Evolutionary conservation across 225 moss, liverwort and hornwort genomes (phyloP), one percentile per base, ranked within the genome.

Genomic region (Climacium dendroides): DNA sequence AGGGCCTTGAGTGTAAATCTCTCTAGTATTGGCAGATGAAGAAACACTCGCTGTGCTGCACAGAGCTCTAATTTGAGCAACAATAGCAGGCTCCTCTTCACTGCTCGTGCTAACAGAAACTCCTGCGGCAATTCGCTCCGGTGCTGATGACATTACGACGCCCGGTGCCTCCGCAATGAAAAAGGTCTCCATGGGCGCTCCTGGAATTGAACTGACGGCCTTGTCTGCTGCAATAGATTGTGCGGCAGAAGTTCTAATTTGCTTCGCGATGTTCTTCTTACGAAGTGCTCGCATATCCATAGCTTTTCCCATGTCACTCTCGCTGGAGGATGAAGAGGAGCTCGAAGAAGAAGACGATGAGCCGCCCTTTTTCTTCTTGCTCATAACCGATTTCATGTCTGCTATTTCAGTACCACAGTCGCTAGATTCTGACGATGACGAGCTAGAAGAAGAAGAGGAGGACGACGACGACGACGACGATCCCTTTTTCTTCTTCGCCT

Each of bases 201-300:
- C 35, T 28, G 73, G 10, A 45, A 57, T 74, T 12, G 86, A 35
- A 74, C 60, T 70, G 71, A 37, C 66, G 3, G 69, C 57, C 8
- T 67, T 35, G 26, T n/a, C 70, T 17, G 65, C 53, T 34, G 77
- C 13, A 65, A 63, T 13, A 65, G 76, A 29, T 29, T 47, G 87
- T 15, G 76, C 75, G 9, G 79, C 25, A 57, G 81, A 19, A 58
- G 7, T 28, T 24, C 25, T 25, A 28, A 28, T 66, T 3, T 71
- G 73, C 86, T 90, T 90, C 60, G 16, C 53, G 19, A 59, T 34
- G 50, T 80, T 86, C 74, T 85, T 94, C 74, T 87, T 85, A 6
- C 92, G 92, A 55, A 92, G 7, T 14, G 87, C 84, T 84, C 92
- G 89, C 91, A 94, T 92, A 12, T 92, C 90, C 85, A 92, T 85